A percentile compares a stretch with the other conserved stretches of the same genome.
phyloP scores from a whole-genome alignment of 345 rosid genomes.

The Balakata baccata region DNA sequence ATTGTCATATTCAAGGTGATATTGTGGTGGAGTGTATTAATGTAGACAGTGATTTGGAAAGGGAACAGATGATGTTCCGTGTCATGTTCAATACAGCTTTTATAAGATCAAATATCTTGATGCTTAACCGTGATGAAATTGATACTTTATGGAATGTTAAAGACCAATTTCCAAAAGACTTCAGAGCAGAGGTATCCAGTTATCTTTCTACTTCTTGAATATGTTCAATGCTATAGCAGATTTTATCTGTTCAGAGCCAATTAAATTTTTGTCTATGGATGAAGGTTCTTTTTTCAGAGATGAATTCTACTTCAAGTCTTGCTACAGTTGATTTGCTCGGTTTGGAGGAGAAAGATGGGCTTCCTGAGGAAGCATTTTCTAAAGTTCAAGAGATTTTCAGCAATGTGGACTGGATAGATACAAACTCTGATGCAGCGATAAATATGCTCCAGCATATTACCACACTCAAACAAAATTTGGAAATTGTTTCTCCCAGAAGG shows the following conservation, averaged over 20 bases:
- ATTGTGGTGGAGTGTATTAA: conserved; percentile 71
- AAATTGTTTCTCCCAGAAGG: conserved; percentile 36
- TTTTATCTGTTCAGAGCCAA: conserved; percentile 13
- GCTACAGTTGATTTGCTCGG: conserved; percentile 47
- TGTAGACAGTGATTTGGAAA: conserved; percentile 52
- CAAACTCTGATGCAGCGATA: conserved; percentile 46
- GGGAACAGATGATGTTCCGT: conserved; percentile 69
- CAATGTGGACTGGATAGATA: conserved; percentile 54
- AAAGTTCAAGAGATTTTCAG: conserved; percentile 60
- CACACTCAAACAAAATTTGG: conserved; percentile 46
- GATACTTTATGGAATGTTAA: conserved; percentile 62
- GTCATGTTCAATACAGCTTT: conserved; percentile 77
- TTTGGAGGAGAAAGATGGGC: conserved; percentile 57
- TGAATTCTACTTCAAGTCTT: conserved; percentile 46
- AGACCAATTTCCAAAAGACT: conserved; percentile 65
- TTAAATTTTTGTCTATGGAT: conserved; percentile 30
- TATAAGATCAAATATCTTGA: conserved; percentile 60
- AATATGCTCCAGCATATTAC: conserved; percentile 49
- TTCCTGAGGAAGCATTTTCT: conserved; percentile 65
- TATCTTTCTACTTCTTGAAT: conserved; percentile 12
- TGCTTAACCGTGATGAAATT: conserved; percentile 61
- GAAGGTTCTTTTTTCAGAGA: conserved; percentile 72
- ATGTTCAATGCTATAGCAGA: conserved; percentile 5
- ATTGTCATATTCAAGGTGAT: conserved; percentile 73
- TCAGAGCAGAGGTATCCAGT: conserved; percentile 60